Evolutionary conservation across 106 monocot genomes (phyloP).

Genomic region (Acorus gramineus): DNA sequence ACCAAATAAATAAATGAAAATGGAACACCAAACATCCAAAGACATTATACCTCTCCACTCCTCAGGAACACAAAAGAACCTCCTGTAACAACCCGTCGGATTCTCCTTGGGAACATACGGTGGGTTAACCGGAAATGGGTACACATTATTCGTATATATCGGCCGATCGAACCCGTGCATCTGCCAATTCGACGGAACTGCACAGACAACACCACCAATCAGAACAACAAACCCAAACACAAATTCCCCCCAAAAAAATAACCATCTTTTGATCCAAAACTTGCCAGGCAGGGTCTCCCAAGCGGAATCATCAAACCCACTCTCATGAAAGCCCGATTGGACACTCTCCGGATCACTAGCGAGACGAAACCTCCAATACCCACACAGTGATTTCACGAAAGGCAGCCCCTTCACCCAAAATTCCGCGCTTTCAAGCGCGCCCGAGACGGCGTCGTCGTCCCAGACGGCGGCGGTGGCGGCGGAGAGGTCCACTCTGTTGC

Average conservation of each 20-base stretch:
- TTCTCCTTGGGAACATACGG: constrained; percentile 75
- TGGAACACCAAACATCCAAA: too few species aligned
- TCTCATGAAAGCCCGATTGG: constrained; percentile 56
- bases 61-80: constrained; percentile 53
- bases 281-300: constrained; percentile 85
- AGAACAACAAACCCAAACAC: constrained; percentile 6
- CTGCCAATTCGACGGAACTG: constrained; percentile 99
- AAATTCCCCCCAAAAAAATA: background rate
- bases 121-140: constrained; percentile 87
- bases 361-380: constrained; percentile 82
- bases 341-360: constrained; percentile 41
- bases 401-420: constrained; percentile 79
- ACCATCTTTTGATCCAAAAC: constrained; percentile 1
- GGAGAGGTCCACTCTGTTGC: constrained; percentile 57
- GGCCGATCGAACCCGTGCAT: constrained; percentile 97
- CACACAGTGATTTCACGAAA: constrained; percentile 71
- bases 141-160: constrained; percentile 82
- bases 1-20: too few species aligned
- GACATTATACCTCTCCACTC: constrained; percentile 68
- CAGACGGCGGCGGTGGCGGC: constrained; percentile 53
- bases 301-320: constrained; percentile 60
- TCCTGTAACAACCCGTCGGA: constrained; percentile 88
- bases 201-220: constrained; percentile 9
- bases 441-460: constrained; percentile 79
- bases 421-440: constrained; percentile 72